Base-by-base conservation (phyloP, 768 basidiomycete species). In the Sarcodon sp. region DNA sequence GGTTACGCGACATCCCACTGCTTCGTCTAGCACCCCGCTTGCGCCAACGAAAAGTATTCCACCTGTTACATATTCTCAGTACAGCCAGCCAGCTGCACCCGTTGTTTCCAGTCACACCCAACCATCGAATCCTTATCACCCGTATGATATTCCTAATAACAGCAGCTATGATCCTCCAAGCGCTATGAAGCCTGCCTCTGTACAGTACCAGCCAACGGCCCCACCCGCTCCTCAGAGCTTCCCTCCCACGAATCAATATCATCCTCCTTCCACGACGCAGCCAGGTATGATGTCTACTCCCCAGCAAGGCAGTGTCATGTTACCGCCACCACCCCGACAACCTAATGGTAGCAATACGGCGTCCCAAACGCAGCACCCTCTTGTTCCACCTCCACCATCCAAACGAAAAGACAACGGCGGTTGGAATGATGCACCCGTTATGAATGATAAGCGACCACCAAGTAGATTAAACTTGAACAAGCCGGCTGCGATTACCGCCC, bases 381-480 rank as follows among this genome's bases (percentile, higher is more conserved):
- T 72, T 43, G 64, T 67, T 44, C 71, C 77, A 1, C 76, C 83
- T 1, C 75, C 79, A 3, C 64, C 61, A 6, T 58, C 63, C 15
- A 55, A 55, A 45, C 70, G 70, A 51, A 67, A 68, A 31, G 84
- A 83, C 45, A 80, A 80, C 31, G 77, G 82, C 12, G 90, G 90
- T 0, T 97, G 92, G 91, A 97, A 97, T 56, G 93, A 97, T 63
- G 80, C 90, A 0, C 91, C 90, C 0, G 53, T 77, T 10, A 54
- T 68, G 12, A 59, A 67, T 7, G 61, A 73, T 13, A 62, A 72
- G 37, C 79, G 81, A 21, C 68, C 69, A 1, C 77, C 83, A 1
- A 69, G 72, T 16, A 64, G 72, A 5, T 56, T 69, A 32, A 71
- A 61, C 47, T 52, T 67, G 8, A 63, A 59, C 47, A 87, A 85